These are phyloP conservation scores for Paraconiothyrium brasiliense DNA, from an alignment of 2,329 filamentous ascomycete genomes.

Conservation along the genomic window DNA sequence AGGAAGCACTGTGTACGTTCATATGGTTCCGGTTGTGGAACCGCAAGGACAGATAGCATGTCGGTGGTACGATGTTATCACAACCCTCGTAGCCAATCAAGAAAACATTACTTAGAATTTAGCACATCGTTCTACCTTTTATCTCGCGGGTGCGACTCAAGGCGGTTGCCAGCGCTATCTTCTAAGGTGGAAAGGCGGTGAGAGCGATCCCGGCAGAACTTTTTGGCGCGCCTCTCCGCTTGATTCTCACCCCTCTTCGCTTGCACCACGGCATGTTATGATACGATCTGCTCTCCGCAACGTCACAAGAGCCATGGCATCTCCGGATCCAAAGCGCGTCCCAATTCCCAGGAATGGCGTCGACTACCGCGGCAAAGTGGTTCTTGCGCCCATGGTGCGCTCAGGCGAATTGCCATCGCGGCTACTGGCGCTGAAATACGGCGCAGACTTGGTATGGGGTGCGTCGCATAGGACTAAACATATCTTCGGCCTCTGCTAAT, in stretches of 20 bases:
- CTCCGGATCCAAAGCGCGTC: conserved; percentile 64
- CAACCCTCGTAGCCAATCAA: not conserved
- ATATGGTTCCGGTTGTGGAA: not conserved
- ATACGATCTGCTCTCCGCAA: conserved; percentile 44
- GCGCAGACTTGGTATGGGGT: conserved; percentile 97
- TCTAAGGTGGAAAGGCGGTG: conserved; percentile 10
- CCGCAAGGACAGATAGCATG: not conserved
- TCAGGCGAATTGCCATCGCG: conserved; percentile 95
- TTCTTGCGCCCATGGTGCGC: conserved; percentile 96
- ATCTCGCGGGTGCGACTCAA: not conserved
- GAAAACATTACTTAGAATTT: not conserved
- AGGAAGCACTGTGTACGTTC: not conserved
- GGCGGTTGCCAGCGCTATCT: not conserved
- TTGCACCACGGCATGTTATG: conserved; percentile 47
- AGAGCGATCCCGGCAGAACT: conserved; percentile 12
- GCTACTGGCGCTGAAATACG: conserved; percentile 89
- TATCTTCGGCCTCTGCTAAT: conserved; percentile 20
- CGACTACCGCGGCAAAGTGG: conserved; percentile 92
- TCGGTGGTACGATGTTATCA: not conserved
- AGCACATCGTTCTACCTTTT: too few relatives aligned
- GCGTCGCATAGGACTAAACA: conserved; percentile 41
- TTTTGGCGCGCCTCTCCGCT: conserved; percentile 11
- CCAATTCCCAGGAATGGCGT: conserved; percentile 88
- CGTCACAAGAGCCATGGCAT: conserved; percentile 44
- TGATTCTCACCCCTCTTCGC: conserved; percentile 11